A percentile compares a stretch with the other conserved stretches of the same genome.
These are phyloP conservation scores for Kodamaea suecica DNA, from an alignment of 1,139 yeast species.

Conservation along the genomic window DNA sequence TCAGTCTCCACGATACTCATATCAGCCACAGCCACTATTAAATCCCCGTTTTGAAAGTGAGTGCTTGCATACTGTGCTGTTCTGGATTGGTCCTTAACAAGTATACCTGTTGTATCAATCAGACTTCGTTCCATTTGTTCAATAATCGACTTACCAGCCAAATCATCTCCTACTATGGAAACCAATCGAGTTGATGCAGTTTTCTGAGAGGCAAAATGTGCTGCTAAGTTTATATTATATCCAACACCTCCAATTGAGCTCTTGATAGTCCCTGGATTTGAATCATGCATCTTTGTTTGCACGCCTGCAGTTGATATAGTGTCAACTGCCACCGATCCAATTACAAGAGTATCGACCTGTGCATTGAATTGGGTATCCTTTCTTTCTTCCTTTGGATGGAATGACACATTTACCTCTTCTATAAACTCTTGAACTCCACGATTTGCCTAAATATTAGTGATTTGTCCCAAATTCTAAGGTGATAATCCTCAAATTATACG, in stretches of 20 bases:
- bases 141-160: slow-evolving; percentile 45
- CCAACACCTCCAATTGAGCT: slow-evolving; percentile 83
- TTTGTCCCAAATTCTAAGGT: slow-evolving; percentile 1
- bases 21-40: slow-evolving; percentile 79
- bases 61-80: slow-evolving; percentile 76
- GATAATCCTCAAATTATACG: slow-evolving; percentile 6
- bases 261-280: slow-evolving; percentile 64
- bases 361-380: background rate
- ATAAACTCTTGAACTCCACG: no score
- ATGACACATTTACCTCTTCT: no score
- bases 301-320: slow-evolving; percentile 47
- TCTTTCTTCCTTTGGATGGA: no score
- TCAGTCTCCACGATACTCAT: slow-evolving; percentile 64
- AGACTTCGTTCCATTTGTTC: slow-evolving; percentile 22
- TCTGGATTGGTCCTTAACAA: slow-evolving; percentile 15
- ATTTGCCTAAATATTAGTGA: slow-evolving; percentile 7
- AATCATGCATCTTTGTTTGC: slow-evolving; percentile 47
- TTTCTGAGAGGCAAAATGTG: slow-evolving; percentile 18
- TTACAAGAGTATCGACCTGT: slow-evolving; percentile 26
- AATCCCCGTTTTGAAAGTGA: slow-evolving; percentile 59
- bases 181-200: slow-evolving; percentile 38
- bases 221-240: slow-evolving; percentile 66
- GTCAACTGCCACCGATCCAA: slow-evolving; percentile 81
- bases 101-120: slow-evolving; percentile 44
- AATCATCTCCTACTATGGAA: slow-evolving; percentile 60